phyloP scores from a whole-genome alignment of 768 basidiomycete genomes.

The Xanthoconium stramineum region DNA sequence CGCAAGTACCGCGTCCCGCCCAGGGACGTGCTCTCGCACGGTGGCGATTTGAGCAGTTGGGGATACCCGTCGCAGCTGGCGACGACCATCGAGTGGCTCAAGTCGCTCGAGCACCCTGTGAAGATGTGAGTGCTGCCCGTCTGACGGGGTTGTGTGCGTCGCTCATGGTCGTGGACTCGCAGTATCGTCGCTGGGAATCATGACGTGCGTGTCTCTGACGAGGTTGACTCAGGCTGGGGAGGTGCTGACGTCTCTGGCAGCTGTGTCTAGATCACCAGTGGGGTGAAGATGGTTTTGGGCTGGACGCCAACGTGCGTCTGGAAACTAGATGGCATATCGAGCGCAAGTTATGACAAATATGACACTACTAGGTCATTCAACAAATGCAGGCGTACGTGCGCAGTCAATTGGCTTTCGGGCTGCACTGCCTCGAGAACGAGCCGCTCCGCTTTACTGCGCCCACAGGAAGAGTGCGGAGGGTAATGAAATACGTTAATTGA shows the following conservation, averaged over 20 bases:
- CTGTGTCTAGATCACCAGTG: slow-evolving; percentile 26
- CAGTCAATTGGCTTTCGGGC: slow-evolving; percentile 38
- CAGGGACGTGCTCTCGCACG: slow-evolving; percentile 66
- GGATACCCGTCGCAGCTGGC: slow-evolving; percentile 46
- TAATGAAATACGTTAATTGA: slow-evolving; percentile 17
- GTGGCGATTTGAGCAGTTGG: slow-evolving; percentile 57
- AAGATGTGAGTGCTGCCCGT: slow-evolving; percentile 49
- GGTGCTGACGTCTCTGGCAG: slow-evolving; percentile 7
- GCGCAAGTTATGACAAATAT: slow-evolving; percentile 5
- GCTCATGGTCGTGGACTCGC: not conserved
- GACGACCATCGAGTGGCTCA: slow-evolving; percentile 57
- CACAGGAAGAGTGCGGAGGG: slow-evolving; percentile 53
- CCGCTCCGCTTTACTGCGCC: slow-evolving; percentile 27
- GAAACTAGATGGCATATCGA: not conserved
- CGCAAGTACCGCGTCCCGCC: slow-evolving; percentile 44
- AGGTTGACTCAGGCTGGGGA: not conserved
- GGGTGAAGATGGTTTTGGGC: slow-evolving; percentile 8
- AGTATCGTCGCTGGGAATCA: slow-evolving; percentile 75
- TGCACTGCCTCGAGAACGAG: slow-evolving; percentile 58
- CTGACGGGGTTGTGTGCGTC: not conserved
- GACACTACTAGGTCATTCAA: slow-evolving; percentile 18
- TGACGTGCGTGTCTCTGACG: slow-evolving; percentile 38
- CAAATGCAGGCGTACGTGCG: slow-evolving; percentile 21
- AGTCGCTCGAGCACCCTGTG: slow-evolving; percentile 48
- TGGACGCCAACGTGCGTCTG: slow-evolving; percentile 17